phyloP scores from a whole-genome alignment of 1,139 yeast species.

The Debaryomyces coudertii region DNA sequence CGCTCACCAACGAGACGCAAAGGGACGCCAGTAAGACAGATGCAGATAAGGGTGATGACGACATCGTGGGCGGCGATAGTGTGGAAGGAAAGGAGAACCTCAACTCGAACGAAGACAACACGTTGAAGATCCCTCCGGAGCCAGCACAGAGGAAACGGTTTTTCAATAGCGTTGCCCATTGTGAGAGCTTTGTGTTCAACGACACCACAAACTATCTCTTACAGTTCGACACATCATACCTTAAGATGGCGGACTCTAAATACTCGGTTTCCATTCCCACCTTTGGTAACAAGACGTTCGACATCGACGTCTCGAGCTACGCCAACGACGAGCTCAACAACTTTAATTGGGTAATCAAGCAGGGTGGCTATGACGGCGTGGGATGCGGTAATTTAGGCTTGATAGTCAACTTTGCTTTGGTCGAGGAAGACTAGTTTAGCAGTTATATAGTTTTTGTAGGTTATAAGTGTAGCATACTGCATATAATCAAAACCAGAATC shows the following conservation, averaged over 20 bases:
- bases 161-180: constrained; percentile 33
- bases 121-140: constrained; percentile 31
- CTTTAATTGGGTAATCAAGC: constrained; percentile 48
- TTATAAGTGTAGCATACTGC: constrained; percentile 1
- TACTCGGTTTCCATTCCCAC: constrained; percentile 49
- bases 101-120: constrained; percentile 23
- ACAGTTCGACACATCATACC: constrained; percentile 44
- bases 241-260: constrained; percentile 45
- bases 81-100: constrained; percentile 26
- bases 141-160: constrained; percentile 38
- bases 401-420: constrained; percentile 43
- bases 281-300: constrained; percentile 40
- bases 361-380: constrained; percentile 43
- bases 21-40: not conserved
- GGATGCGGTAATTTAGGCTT: constrained; percentile 40
- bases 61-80: not conserved
- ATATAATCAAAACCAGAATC: constrained; percentile 5
- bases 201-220: constrained; percentile 31
- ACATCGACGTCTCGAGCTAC: constrained; percentile 42
- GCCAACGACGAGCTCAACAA: constrained; percentile 48
- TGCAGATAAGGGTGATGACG: not conserved
- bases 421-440: constrained; percentile 30
- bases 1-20: constrained; percentile 5
- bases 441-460: not conserved
- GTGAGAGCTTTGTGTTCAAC: constrained; percentile 36